phyloP scores from a whole-genome alignment of 805 yeast genomes.

The Priceomyces fermenticarens region DNA sequence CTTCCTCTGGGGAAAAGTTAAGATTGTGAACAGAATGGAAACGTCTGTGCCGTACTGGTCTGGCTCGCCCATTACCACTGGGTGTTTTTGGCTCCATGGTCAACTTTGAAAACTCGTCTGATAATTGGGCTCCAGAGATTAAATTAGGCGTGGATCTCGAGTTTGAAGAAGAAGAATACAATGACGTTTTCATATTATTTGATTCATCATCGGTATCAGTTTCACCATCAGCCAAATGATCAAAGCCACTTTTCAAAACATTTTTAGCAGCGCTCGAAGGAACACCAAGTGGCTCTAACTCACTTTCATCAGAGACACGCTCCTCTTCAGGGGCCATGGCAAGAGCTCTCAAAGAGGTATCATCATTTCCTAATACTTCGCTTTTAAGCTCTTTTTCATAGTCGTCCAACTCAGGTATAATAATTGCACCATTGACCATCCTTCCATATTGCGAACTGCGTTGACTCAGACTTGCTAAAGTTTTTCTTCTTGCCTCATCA shows the following conservation, averaged over 20 bases:
- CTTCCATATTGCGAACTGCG: not conserved
- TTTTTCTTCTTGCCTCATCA: conserved; percentile 11
- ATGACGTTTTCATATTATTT: conserved; percentile 20
- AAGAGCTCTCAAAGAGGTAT: conserved; percentile 7
- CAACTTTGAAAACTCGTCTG: not conserved
- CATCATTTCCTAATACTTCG: conserved; percentile 7
- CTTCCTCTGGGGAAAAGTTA: conserved; percentile 10
- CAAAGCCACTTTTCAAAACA: conserved; percentile 13
- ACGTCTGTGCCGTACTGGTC: conserved; percentile 29
- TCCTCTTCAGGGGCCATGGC: conserved; percentile 4
- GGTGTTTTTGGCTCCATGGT: conserved; percentile 3
- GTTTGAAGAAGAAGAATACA: conserved; percentile 11
- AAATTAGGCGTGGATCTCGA: conserved; percentile 22
- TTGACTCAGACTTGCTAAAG: not conserved
- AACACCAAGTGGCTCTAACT: conserved; percentile 33
- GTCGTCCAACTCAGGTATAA: conserved; percentile 38
- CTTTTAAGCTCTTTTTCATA: conserved; percentile 18
- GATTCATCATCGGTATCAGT: conserved; percentile 27
- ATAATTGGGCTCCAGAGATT: conserved; percentile 1
- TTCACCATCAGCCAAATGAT: conserved; percentile 20
- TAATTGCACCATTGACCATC: conserved; percentile 31
- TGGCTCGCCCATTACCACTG: not conserved
- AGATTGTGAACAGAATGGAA: conserved; percentile 38
- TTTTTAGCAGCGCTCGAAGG: conserved; percentile 31
- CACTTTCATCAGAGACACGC: conserved; percentile 11